Evolutionary conservation across 768 basidiomycete genomes (phyloP).

Genomic region (Mycena haematopus): DNA sequence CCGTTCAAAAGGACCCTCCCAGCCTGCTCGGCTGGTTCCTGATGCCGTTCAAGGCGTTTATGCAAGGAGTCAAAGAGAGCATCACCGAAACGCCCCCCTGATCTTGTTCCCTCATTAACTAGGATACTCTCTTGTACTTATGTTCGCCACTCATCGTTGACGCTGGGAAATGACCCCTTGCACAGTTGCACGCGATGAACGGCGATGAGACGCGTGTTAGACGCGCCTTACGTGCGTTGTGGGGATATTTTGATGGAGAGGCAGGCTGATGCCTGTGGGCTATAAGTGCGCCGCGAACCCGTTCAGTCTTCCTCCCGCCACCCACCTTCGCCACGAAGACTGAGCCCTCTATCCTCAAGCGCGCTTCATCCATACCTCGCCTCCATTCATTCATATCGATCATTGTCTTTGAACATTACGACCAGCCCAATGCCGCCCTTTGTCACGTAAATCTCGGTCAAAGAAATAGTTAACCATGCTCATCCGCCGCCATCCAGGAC

Average conservation of each 20-base stretch:
- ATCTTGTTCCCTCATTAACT: conserved; percentile 21
- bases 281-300: conserved; percentile 12
- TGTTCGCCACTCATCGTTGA: conserved; percentile 14
- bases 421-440: conserved; percentile 1
- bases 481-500: neutral
- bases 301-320: neutral
- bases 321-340: neutral
- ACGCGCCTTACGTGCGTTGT: conserved; percentile 28
- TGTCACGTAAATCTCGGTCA: conserved; percentile 5
- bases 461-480: neutral
- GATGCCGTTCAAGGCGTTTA: conserved; percentile 67
- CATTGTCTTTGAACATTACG: neutral
- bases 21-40: conserved; percentile 63
- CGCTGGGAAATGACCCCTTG: conserved; percentile 7
- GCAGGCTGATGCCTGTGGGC: neutral
- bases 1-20: conserved; percentile 53
- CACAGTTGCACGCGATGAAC: conserved; percentile 5
- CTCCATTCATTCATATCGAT: neutral
- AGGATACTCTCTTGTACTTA: conserved; percentile 17
- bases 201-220: conserved; percentile 12
- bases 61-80: conserved; percentile 72
- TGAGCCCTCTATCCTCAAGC: neutral
- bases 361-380: conserved; percentile 6
- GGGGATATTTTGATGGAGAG: neutral
- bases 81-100: conserved; percentile 37